Base-by-base conservation (phyloP, 139 green algal genomes). In the Micractinium sp. region DNA sequence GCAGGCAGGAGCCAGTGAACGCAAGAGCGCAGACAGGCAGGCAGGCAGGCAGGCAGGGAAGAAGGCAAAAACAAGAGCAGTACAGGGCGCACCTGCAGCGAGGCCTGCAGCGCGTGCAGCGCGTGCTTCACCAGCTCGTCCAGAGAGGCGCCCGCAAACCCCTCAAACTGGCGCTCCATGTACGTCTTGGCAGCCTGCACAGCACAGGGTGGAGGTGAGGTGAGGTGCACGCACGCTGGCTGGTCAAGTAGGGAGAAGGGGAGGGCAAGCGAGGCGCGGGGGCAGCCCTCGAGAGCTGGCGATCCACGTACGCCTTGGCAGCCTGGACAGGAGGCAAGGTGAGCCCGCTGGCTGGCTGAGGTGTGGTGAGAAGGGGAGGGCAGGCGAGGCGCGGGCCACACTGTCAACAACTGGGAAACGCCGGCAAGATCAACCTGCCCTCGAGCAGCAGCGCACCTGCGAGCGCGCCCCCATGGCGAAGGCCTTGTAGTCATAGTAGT, bases 401-500 rank as follows among this genome's bases (percentile, higher is more conserved):
- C n/a, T n/a, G n/a, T n/a, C n/a, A n/a, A n/a, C n/a, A n/a, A n/a
- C n/a, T n/a, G n/a, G n/a, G n/a, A n/a, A n/a, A n/a, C n/a, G n/a
- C n/a, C n/a, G n/a, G n/a, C n/a, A n/a, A n/a, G n/a, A n/a, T n/a
- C 63, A 73, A 20, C 63, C 63, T 73, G 22, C 63, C 23, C 23
- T 73, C 67, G 33, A 75, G 15, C 22, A 75, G 53, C 18, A 29
- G n/a, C 80, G 1, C 81, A 95, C 96, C 94, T 99, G 97, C 35
- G 97, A 99, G 20, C 98, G 92, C 13, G 95, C 94, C 1, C 98
- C 98, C 81, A 99, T 99, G 63, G 98, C 97, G 89, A 98, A 97
- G 18, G 97, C 98, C 89, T 97, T 96, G 94, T 99, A 99, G 89
- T 99, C 98, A 56, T 96, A 99, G 93, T 96, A 99, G 90, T 99